Conservation (phyloP, 2,329 filamentous ascomycete species). For the Ceratocystis cubensis region DNA sequence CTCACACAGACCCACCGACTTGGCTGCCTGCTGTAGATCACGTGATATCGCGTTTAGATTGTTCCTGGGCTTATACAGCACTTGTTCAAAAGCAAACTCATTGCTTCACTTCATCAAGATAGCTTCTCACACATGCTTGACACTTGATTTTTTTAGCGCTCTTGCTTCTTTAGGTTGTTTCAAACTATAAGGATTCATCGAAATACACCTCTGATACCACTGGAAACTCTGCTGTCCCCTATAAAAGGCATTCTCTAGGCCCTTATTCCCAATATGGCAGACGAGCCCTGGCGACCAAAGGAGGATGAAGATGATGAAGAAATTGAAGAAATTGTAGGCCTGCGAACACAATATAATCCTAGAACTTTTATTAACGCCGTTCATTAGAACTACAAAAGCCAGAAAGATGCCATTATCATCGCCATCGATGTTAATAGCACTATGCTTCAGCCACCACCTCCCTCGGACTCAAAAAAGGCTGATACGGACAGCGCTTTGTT, state of each 20-base stretch:
- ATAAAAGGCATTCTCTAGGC: neutral
- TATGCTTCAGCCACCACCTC: conserved; percentile 61
- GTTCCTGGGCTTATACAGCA: neutral
- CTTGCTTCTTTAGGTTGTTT: too few species aligned
- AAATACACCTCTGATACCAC: neutral
- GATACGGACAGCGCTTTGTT: conserved; percentile 65
- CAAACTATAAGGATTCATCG: too few species aligned
- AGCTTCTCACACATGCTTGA: too few species aligned
- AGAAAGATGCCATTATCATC: conserved; percentile 97
- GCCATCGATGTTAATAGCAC: conserved; percentile 83
- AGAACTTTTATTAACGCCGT: conserved; percentile 8
- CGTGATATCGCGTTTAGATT: neutral
- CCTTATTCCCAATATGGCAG: conserved; percentile 4
- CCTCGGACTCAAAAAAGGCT: conserved; percentile 57
- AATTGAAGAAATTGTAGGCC: conserved; percentile 49
- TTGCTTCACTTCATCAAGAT: too few species aligned
- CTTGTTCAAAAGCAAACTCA: neutral
- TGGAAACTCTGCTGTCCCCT: neutral
- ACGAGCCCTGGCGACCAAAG: neutral
- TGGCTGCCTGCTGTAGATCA: neutral
- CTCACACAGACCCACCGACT: neutral
- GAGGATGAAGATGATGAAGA: conserved; percentile 50
- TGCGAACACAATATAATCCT: neutral
- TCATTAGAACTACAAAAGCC: conserved; percentile 66
- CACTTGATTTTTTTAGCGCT: too few species aligned